Base-by-base conservation (phyloP, 1,139 yeast genomes). In the Hemisphaericaspora subhashii region DNA sequence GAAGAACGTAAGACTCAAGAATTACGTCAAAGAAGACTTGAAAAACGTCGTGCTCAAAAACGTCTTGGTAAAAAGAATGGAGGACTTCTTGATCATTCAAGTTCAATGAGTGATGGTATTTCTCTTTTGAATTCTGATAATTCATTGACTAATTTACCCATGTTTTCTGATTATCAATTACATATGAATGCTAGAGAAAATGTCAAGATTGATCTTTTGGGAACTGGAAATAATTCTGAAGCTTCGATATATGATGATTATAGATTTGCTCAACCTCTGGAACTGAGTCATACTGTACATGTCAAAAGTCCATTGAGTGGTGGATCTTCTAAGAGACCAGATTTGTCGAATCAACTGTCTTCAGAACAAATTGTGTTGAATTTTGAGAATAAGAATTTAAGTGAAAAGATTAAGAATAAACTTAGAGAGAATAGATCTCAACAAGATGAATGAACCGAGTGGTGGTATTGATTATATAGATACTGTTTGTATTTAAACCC, bases 1-100 rank as follows among this genome's bases (percentile, higher is more conserved):
- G 85, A 81, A 51, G 85, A 79, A 37, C 44, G 58, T 31, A 78
- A 77, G 53, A 80, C 85, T 3, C 74, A 68, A 48, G 75, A 72
- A 36, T 57, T 81, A 50, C 68, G 81, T 47, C 62, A 64, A 39
- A 67, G 83, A 56, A 60, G 78, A 51, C 43, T 54, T 18, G 55
- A 54, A 35, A 58, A 54, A 41, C 55, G 64, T 30, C 58, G 58
- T 33, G 55, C 46, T 37, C 58, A 51, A 17, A 57, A 55, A 42
- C 55, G 53, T 40, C 55, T 52, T 39, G 24, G 48, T 38, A 45
- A 51, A 35, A 43, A 32, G 49, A 38, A 41, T 14, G 36, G 39
- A 4, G 47, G 14, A 8, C 32, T 22, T 11, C 35, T 26, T 55
- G 38, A 55, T 30, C 43, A 58, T 36, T 62, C 71, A 4, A 60